Conservation (phyloP, 2,329 filamentous ascomycete species). For the Cladophialophora psammophila region DNA sequence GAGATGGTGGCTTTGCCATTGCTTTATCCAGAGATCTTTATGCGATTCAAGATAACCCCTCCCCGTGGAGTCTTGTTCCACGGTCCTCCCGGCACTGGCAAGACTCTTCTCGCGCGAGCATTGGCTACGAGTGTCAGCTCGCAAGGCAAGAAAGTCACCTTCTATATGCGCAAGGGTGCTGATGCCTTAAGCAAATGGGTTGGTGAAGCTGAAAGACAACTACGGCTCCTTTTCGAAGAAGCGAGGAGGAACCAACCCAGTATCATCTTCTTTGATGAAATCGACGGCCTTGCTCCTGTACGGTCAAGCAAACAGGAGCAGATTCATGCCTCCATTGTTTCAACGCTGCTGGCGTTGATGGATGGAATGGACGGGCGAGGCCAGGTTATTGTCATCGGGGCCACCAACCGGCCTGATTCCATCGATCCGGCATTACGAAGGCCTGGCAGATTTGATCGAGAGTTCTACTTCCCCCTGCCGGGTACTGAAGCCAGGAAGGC, state of each 20-base stretch:
- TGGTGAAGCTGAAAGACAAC: conserved; percentile 93
- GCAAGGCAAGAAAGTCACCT: conserved; percentile 92
- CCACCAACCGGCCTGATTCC: conserved; percentile 96
- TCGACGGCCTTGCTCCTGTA: conserved; percentile 94
- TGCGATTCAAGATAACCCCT: conserved; percentile 88
- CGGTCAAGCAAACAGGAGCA: conserved; percentile 98
- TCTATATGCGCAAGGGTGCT: conserved; percentile 99
- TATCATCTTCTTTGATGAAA: conserved; percentile 99
- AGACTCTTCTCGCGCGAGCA: conserved; percentile 92
- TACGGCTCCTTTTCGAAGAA: conserved; percentile 92
- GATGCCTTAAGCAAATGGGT: conserved; percentile 99
- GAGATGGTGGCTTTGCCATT: conserved; percentile 97
- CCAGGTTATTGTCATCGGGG: conserved; percentile 97
- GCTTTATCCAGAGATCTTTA: conserved; percentile 93
- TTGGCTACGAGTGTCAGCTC: conserved; percentile 89
- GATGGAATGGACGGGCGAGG: conserved; percentile 98
- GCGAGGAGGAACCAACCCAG: conserved; percentile 94
- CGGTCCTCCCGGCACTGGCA: conserved; percentile 95
- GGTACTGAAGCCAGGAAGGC: conserved; percentile 79
- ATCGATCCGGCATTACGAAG: conserved; percentile 94
- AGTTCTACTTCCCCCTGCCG: conserved; percentile 97
- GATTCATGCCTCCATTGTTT: conserved; percentile 97
- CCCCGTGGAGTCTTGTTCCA: conserved; percentile 96
- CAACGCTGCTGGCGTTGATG: conserved; percentile 91
- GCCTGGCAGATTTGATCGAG: conserved; percentile 92